These are phyloP conservation scores for Cercospora sp. DNA, from an alignment of 2,329 filamentous ascomycete genomes.

Conservation along the genomic window DNA sequence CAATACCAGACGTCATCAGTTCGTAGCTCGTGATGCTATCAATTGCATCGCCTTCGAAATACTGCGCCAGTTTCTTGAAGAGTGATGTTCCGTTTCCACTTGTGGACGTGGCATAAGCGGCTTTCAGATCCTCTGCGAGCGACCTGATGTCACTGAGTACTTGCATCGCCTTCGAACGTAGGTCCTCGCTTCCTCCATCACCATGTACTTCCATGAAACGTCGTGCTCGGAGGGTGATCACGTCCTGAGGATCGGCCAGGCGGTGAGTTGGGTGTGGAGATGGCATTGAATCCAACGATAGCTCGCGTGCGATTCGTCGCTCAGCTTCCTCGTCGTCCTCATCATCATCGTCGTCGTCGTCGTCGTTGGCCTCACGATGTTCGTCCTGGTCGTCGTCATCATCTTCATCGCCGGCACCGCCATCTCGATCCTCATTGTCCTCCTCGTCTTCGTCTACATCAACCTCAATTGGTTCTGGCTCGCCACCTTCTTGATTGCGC, in stretches of 20 bases:
- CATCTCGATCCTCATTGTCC: conserved; percentile 39
- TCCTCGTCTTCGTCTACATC: conserved; percentile 30
- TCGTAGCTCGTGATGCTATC: conserved; percentile 96
- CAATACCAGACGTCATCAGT: conserved; percentile 84
- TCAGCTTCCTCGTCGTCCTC: conserved; percentile 52
- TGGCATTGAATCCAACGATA: conserved; percentile 53
- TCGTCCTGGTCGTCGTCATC: conserved; percentile 30
- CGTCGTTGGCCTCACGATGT: conserved; percentile 27
- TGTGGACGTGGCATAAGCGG: conserved; percentile 58
- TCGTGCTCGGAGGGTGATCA: conserved; percentile 75
- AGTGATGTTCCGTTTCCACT: conserved; percentile 42
- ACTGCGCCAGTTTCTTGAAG: conserved; percentile 73
- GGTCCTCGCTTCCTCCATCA: conserved; percentile 67
- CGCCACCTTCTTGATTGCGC: conserved; percentile 51
- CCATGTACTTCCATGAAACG: conserved; percentile 84
- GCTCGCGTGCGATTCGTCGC: conserved; percentile 54
- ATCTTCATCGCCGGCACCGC: conserved; percentile 28
- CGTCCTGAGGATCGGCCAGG: conserved; percentile 61
- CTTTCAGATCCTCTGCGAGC: conserved; percentile 70
- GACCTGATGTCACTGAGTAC: conserved; percentile 72
- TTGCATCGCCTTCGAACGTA: conserved; percentile 75
- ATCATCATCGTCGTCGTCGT: conserved; percentile 47
- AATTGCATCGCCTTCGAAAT: conserved; percentile 84
- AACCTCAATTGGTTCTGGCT: conserved; percentile 28
- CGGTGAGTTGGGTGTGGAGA: conserved; percentile 39